Percentiles rank a stretch among this genome's conserved stretches.
Conservation (phyloP, 345 rosid species). For the Sonneratia alba region DNA sequence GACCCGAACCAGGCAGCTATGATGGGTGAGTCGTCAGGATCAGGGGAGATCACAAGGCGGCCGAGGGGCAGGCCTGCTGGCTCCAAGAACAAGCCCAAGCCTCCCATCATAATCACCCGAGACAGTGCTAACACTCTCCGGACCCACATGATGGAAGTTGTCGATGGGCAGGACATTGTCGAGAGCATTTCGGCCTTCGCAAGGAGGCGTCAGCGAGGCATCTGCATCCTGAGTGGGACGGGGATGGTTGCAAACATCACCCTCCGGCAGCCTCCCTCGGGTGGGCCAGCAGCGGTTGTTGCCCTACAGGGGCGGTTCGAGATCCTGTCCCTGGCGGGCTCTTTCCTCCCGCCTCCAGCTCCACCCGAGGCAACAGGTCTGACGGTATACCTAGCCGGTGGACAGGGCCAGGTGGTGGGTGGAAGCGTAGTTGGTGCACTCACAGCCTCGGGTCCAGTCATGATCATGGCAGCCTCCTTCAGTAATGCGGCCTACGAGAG, state of each 20-base stretch:
- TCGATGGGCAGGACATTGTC: constrained; percentile 11
- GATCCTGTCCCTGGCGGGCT: constrained; percentile 77
- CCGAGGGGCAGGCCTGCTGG: constrained; percentile 10
- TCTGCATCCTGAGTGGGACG: constrained; percentile 86
- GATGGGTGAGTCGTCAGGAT: constrained; percentile 6
- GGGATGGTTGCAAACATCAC: constrained; percentile 87
- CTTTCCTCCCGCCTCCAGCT: constrained; percentile 85
- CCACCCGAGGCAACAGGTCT: constrained; percentile 92
- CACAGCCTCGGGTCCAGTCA: constrained; percentile 66
- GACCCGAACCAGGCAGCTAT: background rate
- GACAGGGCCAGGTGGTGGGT: constrained; percentile 90
- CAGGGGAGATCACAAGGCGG: constrained; percentile 5
- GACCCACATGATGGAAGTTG: constrained; percentile 12
- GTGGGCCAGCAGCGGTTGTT: constrained; percentile 53
- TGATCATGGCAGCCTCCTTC: constrained; percentile 89
- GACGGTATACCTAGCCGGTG: constrained; percentile 83
- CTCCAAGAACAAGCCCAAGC: constrained; percentile 9
- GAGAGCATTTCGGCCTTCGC: constrained; percentile 60
- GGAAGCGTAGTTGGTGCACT: constrained; percentile 90
- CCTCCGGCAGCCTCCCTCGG: constrained; percentile 70
- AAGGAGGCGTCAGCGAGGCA: constrained; percentile 73
- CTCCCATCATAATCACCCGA: constrained; percentile 11
- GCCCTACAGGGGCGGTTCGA: constrained; percentile 82
- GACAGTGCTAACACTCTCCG: constrained; percentile 12
- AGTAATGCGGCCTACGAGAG: constrained; percentile 96